These are phyloP conservation scores for Jamesozyma spencerorum DNA, from an alignment of 805 yeast species.

Conservation along the genomic window DNA sequence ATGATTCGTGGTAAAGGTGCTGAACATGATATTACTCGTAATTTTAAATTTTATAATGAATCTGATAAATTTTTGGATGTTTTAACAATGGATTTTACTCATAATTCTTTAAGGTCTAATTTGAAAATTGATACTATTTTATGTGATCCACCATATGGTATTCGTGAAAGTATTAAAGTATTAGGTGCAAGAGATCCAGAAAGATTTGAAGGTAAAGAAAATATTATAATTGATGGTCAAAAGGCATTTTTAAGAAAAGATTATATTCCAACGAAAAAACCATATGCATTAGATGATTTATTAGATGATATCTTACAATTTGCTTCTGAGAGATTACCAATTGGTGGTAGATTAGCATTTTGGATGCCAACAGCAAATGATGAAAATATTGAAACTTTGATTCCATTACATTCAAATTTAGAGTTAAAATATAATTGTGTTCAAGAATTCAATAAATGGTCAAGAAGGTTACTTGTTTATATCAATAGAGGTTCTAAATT, in stretches of 20 bases:
- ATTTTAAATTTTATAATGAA: constrained; percentile 69
- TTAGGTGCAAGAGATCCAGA: constrained; percentile 73
- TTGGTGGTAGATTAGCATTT: constrained; percentile 75
- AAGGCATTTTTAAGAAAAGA: constrained; percentile 69
- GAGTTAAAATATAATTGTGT: constrained; percentile 66
- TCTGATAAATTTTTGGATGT: constrained; percentile 56
- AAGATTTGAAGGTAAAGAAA: constrained; percentile 63
- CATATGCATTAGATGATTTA: constrained; percentile 69
- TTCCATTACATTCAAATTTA: constrained; percentile 71
- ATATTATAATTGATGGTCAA: constrained; percentile 66
- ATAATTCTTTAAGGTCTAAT: constrained; percentile 62
- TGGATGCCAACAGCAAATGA: constrained; percentile 99
- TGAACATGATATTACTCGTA: constrained; percentile 37
- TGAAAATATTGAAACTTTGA: constrained; percentile 54
- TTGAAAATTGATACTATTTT: constrained; percentile 69
- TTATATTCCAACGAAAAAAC: constrained; percentile 87
- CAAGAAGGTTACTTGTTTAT: constrained; percentile 76
- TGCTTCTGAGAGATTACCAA: constrained; percentile 60
- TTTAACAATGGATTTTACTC: constrained; percentile 89
- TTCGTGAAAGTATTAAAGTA: constrained; percentile 88
- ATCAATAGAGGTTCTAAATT: constrained; percentile 52
- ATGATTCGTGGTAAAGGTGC: constrained; percentile 58
- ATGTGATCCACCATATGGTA: constrained; percentile 98
- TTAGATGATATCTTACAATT: constrained; percentile 70
- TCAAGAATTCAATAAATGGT: constrained; percentile 90